Evolutionary conservation across 2,329 filamentous ascomycete genomes (phyloP).

Genomic region (Diaporthe velutina): DNA sequence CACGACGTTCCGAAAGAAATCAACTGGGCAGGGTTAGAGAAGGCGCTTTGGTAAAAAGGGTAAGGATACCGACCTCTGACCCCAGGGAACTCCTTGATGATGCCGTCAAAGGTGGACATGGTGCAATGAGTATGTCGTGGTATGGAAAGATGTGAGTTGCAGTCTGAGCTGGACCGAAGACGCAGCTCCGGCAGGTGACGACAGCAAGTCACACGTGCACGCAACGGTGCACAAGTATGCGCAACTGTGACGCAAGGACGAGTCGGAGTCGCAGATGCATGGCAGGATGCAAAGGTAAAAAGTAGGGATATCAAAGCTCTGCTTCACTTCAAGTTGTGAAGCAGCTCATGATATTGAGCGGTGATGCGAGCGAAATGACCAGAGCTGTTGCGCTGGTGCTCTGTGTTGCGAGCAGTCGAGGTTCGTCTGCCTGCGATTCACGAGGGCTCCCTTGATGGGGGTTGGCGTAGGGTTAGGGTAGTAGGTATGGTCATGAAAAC

Average conservation of each 20-base stretch:
- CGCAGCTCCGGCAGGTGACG: not conserved
- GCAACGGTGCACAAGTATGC: not conserved
- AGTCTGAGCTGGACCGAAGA: not conserved
- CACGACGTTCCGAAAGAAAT: conserved; percentile 78
- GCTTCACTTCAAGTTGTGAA: too few species aligned
- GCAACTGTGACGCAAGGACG: not conserved
- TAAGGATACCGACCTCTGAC: conserved; percentile 69
- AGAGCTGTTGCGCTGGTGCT: not conserved
- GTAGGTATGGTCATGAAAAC: too few species aligned
- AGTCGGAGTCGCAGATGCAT: not conserved
- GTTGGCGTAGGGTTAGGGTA: not conserved
- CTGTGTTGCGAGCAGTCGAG: not conserved
- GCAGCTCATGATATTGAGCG: not conserved
- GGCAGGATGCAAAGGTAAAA: not conserved
- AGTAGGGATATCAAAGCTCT: too few species aligned
- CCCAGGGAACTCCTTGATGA: conserved; percentile 81
- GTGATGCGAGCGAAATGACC: not conserved
- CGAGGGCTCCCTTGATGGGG: not conserved
- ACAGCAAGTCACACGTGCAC: not conserved
- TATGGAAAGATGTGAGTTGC: too few species aligned
- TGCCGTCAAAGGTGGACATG: conserved; percentile 85
- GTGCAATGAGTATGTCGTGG: not conserved
- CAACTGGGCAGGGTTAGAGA: conserved; percentile 65
- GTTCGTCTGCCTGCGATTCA: not conserved
- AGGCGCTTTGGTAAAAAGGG: not conserved